Conservation (phyloP, 2,329 filamentous ascomycete species). For the Hymenoscyphus repandus region DNA sequence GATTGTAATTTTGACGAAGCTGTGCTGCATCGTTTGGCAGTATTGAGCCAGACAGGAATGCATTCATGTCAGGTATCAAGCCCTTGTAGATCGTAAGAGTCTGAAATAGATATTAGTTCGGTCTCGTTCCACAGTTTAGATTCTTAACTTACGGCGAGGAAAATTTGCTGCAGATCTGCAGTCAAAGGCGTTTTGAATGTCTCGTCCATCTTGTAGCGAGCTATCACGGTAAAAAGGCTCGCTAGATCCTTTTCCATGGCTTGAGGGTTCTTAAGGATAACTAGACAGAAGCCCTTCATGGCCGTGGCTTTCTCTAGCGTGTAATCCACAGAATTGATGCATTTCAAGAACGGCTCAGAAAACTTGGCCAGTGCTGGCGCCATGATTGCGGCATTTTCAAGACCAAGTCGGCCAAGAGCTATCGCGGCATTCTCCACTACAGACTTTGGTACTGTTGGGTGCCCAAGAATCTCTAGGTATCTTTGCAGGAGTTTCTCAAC, state of each 20-base stretch:
- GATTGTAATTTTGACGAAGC: constrained; percentile 29
- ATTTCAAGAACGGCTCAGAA: constrained; percentile 73
- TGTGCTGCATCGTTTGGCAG: constrained; percentile 19
- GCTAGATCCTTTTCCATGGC: constrained; percentile 84
- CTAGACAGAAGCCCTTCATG: constrained; percentile 81
- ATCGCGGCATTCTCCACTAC: constrained; percentile 93
- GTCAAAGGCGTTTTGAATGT: constrained; percentile 36
- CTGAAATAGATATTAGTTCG: constrained; percentile 29
- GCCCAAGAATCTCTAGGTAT: constrained; percentile 77
- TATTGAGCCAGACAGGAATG: constrained; percentile 37
- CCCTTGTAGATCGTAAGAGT: constrained; percentile 48
- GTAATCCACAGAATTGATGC: constrained; percentile 78
- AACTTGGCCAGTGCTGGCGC: constrained; percentile 76
- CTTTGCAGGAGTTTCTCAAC: constrained; percentile 71
- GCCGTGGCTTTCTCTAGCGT: constrained; percentile 94
- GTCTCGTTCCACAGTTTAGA: background rate
- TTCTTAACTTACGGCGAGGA: constrained; percentile 25
- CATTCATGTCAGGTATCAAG: constrained; percentile 48
- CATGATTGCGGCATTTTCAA: constrained; percentile 70
- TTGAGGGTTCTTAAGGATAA: constrained; percentile 81
- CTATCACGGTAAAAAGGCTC: constrained; percentile 79
- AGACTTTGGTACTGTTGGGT: constrained; percentile 77
- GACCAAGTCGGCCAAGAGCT: constrained; percentile 79
- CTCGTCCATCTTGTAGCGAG: constrained; percentile 63
- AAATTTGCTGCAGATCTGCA: constrained; percentile 28